These are phyloP conservation scores for Cryptosporidium muris DNA, from an alignment of 169 alveolate species.

Conservation along the genomic window DNA sequence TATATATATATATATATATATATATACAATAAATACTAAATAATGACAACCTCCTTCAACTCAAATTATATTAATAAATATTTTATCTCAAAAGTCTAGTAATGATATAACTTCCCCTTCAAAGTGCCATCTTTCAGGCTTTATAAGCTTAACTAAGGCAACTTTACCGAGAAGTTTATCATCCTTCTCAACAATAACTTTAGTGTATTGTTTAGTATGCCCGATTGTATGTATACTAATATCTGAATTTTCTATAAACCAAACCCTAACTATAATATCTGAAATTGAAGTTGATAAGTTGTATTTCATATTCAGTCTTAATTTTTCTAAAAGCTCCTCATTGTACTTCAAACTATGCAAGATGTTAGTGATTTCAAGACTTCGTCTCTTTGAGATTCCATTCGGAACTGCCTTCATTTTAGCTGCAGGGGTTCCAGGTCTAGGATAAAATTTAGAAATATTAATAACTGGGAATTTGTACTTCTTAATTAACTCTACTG, in stretches of 20 bases:
- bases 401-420: slow-evolving; percentile 85
- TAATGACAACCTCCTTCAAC: too few species aligned
- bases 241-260: slow-evolving; percentile 87
- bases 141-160: slow-evolving; percentile 77
- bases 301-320: background rate
- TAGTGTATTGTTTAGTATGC: slow-evolving; percentile 92
- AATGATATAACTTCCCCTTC: slow-evolving; percentile 73
- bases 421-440: slow-evolving; percentile 96
- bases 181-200: slow-evolving; percentile 83
- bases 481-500: slow-evolving; percentile 87
- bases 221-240: slow-evolving; percentile 88
- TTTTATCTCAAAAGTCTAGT: background rate
- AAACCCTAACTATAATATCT: slow-evolving; percentile 83
- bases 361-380: slow-evolving; percentile 87
- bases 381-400: slow-evolving; percentile 88
- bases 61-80: too few species aligned
- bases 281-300: background rate
- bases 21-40: too few species aligned
- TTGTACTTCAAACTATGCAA: slow-evolving; percentile 88
- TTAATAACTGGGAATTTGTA: slow-evolving; percentile 95
- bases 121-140: slow-evolving; percentile 86
- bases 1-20: too few species aligned
- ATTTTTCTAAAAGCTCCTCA: slow-evolving; percentile 75
- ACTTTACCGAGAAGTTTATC: slow-evolving; percentile 80
- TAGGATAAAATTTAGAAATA: slow-evolving; percentile 96